These are phyloP conservation scores for Umbilicus rupestris DNA, from an alignment of 164 flowering plant genomes.

Conservation along the genomic window DNA sequence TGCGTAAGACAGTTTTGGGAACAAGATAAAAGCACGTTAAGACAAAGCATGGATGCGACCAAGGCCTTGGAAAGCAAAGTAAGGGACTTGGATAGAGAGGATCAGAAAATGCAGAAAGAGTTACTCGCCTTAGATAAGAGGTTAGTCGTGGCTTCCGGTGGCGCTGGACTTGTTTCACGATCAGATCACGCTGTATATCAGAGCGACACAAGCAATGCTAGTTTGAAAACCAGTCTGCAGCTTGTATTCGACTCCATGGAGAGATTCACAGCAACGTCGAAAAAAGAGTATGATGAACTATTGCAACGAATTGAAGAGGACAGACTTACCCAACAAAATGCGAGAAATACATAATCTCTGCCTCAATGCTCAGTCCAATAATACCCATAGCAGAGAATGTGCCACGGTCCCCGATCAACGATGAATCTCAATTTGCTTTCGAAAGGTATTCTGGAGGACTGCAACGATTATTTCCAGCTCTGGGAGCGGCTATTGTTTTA, in stretches of 20 bases:
- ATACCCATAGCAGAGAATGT: no score
- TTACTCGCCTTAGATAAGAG: conserved; percentile 70
- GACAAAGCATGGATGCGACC: conserved; percentile 29
- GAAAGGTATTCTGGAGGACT: not conserved
- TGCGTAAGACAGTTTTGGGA: conserved; percentile 51
- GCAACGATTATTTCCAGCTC: not conserved
- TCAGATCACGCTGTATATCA: conserved; percentile 40
- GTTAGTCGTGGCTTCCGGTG: conserved; percentile 39
- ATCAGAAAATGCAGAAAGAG: conserved; percentile 67
- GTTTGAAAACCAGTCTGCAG: conserved; percentile 52
- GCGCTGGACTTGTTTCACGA: conserved; percentile 23
- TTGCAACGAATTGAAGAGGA: conserved; percentile 58
- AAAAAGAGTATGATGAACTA: conserved; percentile 65
- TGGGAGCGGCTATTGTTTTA: not conserved
- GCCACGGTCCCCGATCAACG: no score
- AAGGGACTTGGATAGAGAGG: conserved; percentile 62
- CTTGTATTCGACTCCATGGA: conserved; percentile 81
- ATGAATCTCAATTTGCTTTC: no score
- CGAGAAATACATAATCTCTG: conserved; percentile 29
- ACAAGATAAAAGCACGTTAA: conserved; percentile 38
- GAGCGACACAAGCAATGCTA: conserved; percentile 35
- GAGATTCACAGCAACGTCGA: conserved; percentile 44
- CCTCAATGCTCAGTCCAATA: no score
- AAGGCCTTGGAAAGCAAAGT: conserved; percentile 46
- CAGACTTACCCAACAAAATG: conserved; percentile 26